A percentile compares a stretch with the other conserved stretches of the same genome.
These are phyloP conservation scores for Aspergillus ostianus DNA, from an alignment of 495 filamentous ascomycete genomes.

Conservation along the genomic window DNA sequence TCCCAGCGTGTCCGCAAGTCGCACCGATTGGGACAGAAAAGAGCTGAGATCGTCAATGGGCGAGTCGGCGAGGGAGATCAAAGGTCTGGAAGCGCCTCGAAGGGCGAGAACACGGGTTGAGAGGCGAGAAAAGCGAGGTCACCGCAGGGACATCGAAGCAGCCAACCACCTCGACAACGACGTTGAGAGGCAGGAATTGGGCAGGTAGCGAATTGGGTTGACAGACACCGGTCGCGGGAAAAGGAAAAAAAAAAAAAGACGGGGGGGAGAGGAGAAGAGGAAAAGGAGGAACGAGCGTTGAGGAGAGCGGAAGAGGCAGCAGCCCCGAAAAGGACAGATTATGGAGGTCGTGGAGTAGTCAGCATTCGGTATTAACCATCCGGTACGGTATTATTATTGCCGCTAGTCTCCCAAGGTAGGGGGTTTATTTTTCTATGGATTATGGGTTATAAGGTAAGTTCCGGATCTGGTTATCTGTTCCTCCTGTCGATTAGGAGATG, in stretches of 20 bases:
- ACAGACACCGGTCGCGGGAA: conserved; percentile 9
- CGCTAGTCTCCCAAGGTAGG: neutral
- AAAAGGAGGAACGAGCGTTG: conserved; percentile 27
- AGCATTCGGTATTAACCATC: neutral
- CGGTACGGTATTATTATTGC: neutral
- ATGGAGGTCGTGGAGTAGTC: conserved; percentile 1
- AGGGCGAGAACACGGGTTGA: conserved; percentile 10
- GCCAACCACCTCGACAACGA: conserved; percentile 12
- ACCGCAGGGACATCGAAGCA: conserved; percentile 21
- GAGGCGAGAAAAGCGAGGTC: conserved; percentile 15
- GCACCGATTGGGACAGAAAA: neutral
- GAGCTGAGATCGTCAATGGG: neutral
- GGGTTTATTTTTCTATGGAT: too few species aligned
- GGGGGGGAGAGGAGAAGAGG: conserved; percentile 20
- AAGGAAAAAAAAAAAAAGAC: conserved; percentile 13
- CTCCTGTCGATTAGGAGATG: too few species aligned
- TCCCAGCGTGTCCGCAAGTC: neutral
- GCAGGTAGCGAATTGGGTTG: conserved; percentile 3
- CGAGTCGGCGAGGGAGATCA: neutral
- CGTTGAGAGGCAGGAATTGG: conserved; percentile 6
- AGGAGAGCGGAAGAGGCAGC: conserved; percentile 4
- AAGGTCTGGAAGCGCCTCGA: conserved; percentile 15
- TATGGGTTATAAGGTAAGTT: neutral
- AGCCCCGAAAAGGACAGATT: conserved; percentile 3
- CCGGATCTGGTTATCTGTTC: too few species aligned